Evolutionary conservation across 805 yeast genomes (phyloP).

Genomic region (Candida argentea): DNA sequence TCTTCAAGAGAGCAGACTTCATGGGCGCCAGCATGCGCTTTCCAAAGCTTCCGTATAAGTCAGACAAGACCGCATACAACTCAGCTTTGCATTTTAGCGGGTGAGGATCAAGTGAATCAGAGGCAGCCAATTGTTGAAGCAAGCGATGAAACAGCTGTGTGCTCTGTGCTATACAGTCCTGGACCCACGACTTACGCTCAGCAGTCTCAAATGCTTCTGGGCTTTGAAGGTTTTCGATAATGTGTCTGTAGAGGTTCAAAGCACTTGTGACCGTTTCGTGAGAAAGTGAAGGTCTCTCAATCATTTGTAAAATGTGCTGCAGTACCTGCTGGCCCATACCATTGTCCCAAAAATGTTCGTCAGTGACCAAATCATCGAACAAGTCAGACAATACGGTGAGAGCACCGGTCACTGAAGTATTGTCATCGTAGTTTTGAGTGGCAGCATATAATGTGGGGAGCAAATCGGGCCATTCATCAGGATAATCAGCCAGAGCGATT

Average conservation of each 20-base stretch:
- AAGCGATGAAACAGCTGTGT: constrained; percentile 11
- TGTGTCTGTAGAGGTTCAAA: constrained; percentile 41
- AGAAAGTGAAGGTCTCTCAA: constrained; percentile 18
- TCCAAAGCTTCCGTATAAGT: constrained; percentile 18
- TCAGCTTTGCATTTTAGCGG: constrained; percentile 16
- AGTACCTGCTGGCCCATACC: constrained; percentile 53
- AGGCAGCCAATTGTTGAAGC: constrained; percentile 5
- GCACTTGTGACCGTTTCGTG: constrained; percentile 37
- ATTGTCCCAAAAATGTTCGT: constrained; percentile 74
- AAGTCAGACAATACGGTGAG: constrained; percentile 60
- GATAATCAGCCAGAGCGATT: constrained; percentile 82
- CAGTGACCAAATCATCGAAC: constrained; percentile 78
- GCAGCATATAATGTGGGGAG: constrained; percentile 36
- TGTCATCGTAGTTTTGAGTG: constrained; percentile 20
- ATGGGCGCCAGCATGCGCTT: no score
- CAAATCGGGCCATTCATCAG: constrained; percentile 90
- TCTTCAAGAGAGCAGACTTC: no score
- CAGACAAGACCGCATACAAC: constrained; percentile 17
- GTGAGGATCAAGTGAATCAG: constrained; percentile 3
- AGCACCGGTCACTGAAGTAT: constrained; percentile 39
- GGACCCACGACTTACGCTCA: constrained; percentile 25
- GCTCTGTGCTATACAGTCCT: constrained; percentile 9
- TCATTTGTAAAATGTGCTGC: constrained; percentile 35
- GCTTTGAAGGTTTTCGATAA: constrained; percentile 42
- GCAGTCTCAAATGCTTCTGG: constrained; percentile 35